Evolutionary conservation across 495 filamentous ascomycete genomes (phyloP).

Genomic region (Penicillium riverlandense): DNA sequence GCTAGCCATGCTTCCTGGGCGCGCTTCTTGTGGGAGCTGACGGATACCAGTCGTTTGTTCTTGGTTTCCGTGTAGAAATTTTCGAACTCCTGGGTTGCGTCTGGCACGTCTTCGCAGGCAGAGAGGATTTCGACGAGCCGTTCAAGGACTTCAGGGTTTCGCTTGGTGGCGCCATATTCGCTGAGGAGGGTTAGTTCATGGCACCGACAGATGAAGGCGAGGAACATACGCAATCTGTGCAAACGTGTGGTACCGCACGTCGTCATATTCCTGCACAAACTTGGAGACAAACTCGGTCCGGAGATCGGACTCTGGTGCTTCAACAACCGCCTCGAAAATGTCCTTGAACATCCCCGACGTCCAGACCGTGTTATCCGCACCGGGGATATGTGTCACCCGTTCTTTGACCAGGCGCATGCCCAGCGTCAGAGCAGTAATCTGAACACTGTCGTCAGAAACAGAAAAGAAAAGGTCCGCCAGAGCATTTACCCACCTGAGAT

Average conservation of each 20-base stretch:
- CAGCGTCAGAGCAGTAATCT: constrained; percentile 61
- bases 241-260: constrained; percentile 79
- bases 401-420: constrained; percentile 79
- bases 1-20: constrained; percentile 82
- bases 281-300: constrained; percentile 67
- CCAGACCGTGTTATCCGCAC: constrained; percentile 57
- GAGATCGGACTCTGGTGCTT: constrained; percentile 45
- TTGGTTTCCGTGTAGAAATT: constrained; percentile 67
- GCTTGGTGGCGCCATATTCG: constrained; percentile 26
- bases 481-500: constrained; percentile 26
- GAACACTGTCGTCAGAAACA: constrained; percentile 11
- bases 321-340: constrained; percentile 57
- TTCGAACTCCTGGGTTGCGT: constrained; percentile 53
- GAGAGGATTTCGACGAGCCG: constrained; percentile 56
- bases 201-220: constrained; percentile 6
- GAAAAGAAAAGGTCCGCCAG: not conserved
- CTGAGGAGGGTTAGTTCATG: constrained; percentile 20
- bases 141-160: constrained; percentile 38
- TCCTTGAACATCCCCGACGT: constrained; percentile 52
- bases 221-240: constrained; percentile 56
- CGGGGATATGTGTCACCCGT: constrained; percentile 55
- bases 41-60: constrained; percentile 39
- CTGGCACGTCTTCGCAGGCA: constrained; percentile 55
- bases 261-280: constrained; percentile 72
- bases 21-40: constrained; percentile 39